phyloP scores from a whole-genome alignment of 164 flowering plant species.

The Magnolia changhungtana region DNA sequence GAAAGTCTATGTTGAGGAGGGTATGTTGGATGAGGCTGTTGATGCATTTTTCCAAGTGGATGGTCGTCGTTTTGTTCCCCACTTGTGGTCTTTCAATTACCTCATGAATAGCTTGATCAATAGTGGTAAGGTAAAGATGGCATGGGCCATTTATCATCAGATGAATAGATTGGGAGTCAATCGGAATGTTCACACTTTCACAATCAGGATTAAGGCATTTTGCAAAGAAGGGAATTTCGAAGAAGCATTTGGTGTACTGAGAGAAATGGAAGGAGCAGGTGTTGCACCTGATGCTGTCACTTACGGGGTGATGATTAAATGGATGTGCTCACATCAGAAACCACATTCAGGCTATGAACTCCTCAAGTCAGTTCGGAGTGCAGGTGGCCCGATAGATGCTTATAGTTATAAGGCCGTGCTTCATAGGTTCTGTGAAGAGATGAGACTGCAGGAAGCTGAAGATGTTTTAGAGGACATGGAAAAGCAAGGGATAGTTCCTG shows the following conservation, averaged over 20 bases:
- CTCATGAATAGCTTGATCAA: slow-evolving; percentile 52
- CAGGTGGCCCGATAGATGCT: slow-evolving; percentile 26
- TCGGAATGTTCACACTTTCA: slow-evolving; percentile 60
- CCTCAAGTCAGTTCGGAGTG: slow-evolving; percentile 31
- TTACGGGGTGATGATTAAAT: slow-evolving; percentile 48
- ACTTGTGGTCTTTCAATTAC: slow-evolving; percentile 51
- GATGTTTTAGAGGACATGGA: slow-evolving; percentile 49
- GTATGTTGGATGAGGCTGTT: slow-evolving; percentile 63
- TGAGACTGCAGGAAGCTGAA: slow-evolving; percentile 57
- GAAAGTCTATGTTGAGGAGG: slow-evolving; percentile 43
- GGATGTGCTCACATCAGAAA: slow-evolving; percentile 42
- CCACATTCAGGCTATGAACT: slow-evolving; percentile 39
- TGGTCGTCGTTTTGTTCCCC: slow-evolving; percentile 36
- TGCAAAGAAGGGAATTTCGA: slow-evolving; percentile 46
- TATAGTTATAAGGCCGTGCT: slow-evolving; percentile 52
- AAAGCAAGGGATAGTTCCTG: slow-evolving; percentile 39
- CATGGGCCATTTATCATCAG: slow-evolving; percentile 42
- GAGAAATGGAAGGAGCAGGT: slow-evolving; percentile 49
- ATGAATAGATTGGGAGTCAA: slow-evolving; percentile 44
- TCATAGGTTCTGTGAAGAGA: slow-evolving; percentile 58
- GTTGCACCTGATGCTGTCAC: slow-evolving; percentile 42
- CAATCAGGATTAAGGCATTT: slow-evolving; percentile 51
- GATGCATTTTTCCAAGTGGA: slow-evolving; percentile 35
- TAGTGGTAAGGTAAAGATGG: slow-evolving; percentile 37
- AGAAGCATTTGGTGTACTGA: slow-evolving; percentile 41